Conservation (phyloP, 768 basidiomycete species). For the Suillus placidus region DNA sequence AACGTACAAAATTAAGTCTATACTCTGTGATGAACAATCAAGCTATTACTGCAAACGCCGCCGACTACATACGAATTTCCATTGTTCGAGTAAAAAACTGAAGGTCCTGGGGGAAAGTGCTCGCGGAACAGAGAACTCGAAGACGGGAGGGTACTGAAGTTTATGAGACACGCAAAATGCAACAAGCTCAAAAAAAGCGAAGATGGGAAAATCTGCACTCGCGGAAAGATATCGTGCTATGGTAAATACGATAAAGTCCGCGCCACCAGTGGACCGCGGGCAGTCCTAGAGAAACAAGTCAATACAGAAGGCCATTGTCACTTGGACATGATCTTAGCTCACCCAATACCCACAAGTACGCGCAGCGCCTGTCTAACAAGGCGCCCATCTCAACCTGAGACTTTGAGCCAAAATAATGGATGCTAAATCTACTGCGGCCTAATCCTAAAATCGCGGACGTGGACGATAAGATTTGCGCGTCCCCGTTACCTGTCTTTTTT, state of each 20-base stretch:
- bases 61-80: neutral
- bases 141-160: neutral
- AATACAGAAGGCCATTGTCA: neutral
- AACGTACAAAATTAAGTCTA: conserved; percentile 1
- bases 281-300: neutral
- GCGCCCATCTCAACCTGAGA: neutral
- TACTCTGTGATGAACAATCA: neutral
- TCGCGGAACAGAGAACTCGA: neutral
- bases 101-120: neutral
- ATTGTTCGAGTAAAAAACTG: neutral
- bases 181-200: neutral
- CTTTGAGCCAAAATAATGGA: neutral
- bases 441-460: neutral
- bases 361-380: neutral
- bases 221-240: neutral
- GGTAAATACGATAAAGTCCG: neutral
- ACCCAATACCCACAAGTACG: neutral
- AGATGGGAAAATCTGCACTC: neutral
- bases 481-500: neutral
- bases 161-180: neutral
- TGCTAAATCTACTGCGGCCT: neutral
- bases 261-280: neutral
- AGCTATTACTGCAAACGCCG: neutral
- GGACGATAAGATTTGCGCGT: neutral
- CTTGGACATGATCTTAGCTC: neutral